These are phyloP conservation scores for Trypanosoma cruzi DNA, from an alignment of 208 protist genomes.

Conservation along the genomic window DNA sequence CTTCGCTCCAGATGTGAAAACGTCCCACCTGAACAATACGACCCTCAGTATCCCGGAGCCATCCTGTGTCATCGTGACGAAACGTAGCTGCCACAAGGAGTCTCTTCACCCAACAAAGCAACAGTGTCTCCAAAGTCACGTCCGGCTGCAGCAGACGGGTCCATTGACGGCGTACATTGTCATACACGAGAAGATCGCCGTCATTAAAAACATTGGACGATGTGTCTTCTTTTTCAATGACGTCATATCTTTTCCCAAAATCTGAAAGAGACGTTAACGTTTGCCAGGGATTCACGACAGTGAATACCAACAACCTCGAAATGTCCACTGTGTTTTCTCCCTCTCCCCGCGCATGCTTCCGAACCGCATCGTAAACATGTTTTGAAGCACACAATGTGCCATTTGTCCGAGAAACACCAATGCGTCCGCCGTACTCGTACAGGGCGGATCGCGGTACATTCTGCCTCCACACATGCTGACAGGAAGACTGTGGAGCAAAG, in stretches of 20 bases:
- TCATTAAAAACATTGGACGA: conserved; percentile 38
- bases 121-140: conserved; percentile 40
- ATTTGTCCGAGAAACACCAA: conserved; percentile 11
- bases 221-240: neutral
- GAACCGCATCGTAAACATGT: neutral
- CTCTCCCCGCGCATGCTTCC: neutral
- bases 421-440: conserved; percentile 16
- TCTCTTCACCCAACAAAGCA: conserved; percentile 63
- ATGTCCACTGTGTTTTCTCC: neutral
- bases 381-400: conserved; percentile 10
- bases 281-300: conserved; percentile 1
- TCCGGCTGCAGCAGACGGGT: conserved; percentile 42
- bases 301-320: neutral
- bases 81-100: conserved; percentile 39
- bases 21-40: conserved; percentile 58
- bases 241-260: neutral
- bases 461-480: neutral
- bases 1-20: conserved; percentile 68
- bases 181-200: conserved; percentile 56
- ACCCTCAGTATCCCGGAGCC: conserved; percentile 43
- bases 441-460: neutral
- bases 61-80: conserved; percentile 39
- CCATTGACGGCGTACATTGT: conserved; percentile 41
- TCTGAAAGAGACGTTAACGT: neutral
- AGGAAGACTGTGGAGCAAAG: neutral